Evolutionary conservation across 2,329 filamentous ascomycete genomes (phyloP).

Genomic region (Ascochyta rabiei): DNA sequence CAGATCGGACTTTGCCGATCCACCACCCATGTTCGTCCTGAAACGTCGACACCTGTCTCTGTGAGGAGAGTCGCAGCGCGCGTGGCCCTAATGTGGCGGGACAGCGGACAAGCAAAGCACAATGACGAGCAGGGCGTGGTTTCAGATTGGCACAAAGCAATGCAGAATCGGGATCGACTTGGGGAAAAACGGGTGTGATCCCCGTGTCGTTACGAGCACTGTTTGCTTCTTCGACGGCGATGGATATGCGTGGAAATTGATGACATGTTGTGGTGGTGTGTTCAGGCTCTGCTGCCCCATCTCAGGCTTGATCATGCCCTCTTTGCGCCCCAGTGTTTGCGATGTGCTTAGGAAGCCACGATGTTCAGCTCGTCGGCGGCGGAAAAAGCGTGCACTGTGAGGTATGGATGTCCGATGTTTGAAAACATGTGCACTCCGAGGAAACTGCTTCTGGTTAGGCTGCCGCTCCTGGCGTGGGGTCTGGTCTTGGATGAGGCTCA

Average conservation of each 20-base stretch:
- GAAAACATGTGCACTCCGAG: not conserved
- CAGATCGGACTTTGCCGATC: conserved; percentile 1
- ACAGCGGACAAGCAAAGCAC: not conserved
- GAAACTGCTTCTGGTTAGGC: not conserved
- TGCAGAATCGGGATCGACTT: not conserved
- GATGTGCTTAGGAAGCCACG: too few species aligned
- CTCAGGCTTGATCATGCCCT: not conserved
- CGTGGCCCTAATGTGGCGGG: not conserved
- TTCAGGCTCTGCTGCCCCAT: not conserved
- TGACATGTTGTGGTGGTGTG: not conserved
- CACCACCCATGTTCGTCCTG: not conserved
- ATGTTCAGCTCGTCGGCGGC: too few species aligned
- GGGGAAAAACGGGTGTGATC: not conserved
- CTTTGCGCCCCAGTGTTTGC: not conserved
- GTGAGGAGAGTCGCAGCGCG: not conserved
- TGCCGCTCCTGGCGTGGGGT: not conserved
- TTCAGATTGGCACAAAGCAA: conserved; percentile 5
- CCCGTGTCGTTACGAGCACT: conserved; percentile 1
- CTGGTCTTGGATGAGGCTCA: not conserved
- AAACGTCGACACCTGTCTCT: not conserved
- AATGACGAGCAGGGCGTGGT: not conserved
- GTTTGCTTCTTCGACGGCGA: not conserved
- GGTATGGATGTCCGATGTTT: not conserved
- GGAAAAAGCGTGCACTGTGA: not conserved
- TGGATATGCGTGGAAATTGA: not conserved